Evolutionary conservation across 495 filamentous ascomycete genomes (phyloP), one percentile per base, ranked within the genome.

Genomic region (Neurospora tetraspora): DNA sequence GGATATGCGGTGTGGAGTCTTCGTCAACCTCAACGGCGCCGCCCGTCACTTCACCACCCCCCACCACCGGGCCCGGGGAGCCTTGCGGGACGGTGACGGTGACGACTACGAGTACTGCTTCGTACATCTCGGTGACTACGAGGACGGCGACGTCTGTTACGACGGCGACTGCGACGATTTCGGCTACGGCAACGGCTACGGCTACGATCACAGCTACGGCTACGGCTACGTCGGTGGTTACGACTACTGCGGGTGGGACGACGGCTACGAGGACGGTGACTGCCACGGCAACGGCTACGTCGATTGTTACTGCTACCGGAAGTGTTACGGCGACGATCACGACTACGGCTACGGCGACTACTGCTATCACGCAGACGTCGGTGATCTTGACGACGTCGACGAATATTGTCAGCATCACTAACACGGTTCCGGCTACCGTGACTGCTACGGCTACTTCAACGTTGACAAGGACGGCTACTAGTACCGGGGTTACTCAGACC

Each of bases 341-440:
- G 7, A n/a, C 31, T 37, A 70, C 39, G 7, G 38, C 31, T 14
- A 70, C 69, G 73, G 77, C 38, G 71, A 72, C 68, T 78, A 76
- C 74, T 78, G 77, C 73, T 70, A 69, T 37, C 68, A 73, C 39
- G 70, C 70, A 38, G 74, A 76, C 39, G 73, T 45, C 47, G 76
- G 77, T 43, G 77, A 72, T 20, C 73, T 73, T n/a, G 65, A 73
- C 18, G 71, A 20, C 59, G 74, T 34, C 39, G 80, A 78, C 70
- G 79, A 78, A 70, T 77, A 74, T 31, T 69, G 71, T 16, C 76
- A 78, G 12, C 81, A 78, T 45, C 80, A 34, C 34, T 5, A 34
- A 34, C 5, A 81, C 69, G 9, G 71, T 16, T 74, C 38, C 38
- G 1, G 38, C 38, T 9, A 71, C 39, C 77, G 74, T 59, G 77